phyloP scores from a whole-genome alignment of 1,139 yeast genomes.

The Scheffersomyces titani region DNA sequence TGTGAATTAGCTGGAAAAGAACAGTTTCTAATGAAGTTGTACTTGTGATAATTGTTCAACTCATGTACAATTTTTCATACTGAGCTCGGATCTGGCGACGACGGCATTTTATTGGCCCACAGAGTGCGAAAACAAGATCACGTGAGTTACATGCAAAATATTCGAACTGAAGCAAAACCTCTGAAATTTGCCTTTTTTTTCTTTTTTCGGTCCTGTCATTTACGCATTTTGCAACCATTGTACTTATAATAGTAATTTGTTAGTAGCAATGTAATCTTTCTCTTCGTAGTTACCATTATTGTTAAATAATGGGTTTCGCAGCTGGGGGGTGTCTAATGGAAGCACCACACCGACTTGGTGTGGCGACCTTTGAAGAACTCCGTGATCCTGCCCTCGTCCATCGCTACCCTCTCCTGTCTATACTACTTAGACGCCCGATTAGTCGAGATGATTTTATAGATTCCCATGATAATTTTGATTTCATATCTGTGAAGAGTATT shows the following conservation, averaged over 20 bases:
- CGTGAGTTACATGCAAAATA: not conserved
- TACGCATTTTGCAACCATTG: not conserved
- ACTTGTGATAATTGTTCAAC: not conserved
- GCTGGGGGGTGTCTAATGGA: not conserved
- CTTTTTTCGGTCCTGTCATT: not conserved
- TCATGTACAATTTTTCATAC: not conserved
- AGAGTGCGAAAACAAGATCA: not conserved
- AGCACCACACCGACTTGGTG: not conserved
- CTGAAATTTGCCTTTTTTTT: not conserved
- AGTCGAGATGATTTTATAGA: not conserved
- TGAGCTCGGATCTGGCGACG: not conserved
- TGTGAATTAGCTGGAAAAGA: not conserved
- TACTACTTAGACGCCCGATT: not conserved
- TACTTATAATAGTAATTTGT: not conserved
- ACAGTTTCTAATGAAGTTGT: not conserved
- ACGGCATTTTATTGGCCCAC: not conserved
- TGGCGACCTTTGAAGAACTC: not conserved
- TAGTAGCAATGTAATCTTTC: not conserved
- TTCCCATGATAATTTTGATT: not conserved
- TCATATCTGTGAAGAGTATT: not conserved
- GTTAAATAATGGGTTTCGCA: not conserved
- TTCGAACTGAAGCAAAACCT: not conserved
- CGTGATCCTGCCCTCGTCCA: constrained; percentile 11
- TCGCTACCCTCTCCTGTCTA: constrained; percentile 15
- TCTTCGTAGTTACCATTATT: not conserved